phyloP scores from a whole-genome alignment of 2,329 filamentous ascomycete species.

The Neonectria sp. region DNA sequence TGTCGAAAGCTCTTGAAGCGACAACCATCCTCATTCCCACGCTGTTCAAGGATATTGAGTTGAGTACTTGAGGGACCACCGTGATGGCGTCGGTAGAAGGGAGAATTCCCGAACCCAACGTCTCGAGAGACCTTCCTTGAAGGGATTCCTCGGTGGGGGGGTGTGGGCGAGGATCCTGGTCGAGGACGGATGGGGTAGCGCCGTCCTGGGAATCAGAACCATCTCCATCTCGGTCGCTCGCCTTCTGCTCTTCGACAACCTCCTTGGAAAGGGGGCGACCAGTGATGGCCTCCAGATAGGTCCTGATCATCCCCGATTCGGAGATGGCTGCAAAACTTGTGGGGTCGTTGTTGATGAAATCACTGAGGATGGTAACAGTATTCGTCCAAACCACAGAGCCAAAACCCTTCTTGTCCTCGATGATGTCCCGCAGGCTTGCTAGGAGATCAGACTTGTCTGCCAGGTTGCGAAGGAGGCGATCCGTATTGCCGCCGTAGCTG shows the following conservation, averaged over 20 bases:
- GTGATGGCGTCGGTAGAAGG: slow-evolving; percentile 91
- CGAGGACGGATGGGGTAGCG: slow-evolving; percentile 56
- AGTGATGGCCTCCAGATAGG: slow-evolving; percentile 87
- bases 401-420: slow-evolving; percentile 84
- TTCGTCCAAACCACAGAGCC: slow-evolving; percentile 97
- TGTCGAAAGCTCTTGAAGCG: slow-evolving; percentile 84
- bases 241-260: slow-evolving; percentile 49
- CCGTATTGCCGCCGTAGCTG: slow-evolving; percentile 82
- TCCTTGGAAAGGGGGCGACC: slow-evolving; percentile 60
- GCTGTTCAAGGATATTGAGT: slow-evolving; percentile 93
- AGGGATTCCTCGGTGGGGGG: slow-evolving; percentile 68
- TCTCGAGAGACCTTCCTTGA: slow-evolving; percentile 58
- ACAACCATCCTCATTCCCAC: slow-evolving; percentile 90
- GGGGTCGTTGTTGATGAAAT: slow-evolving; percentile 98
- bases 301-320: slow-evolving; percentile 91
- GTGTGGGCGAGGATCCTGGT: slow-evolving; percentile 61
- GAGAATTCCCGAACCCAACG: slow-evolving; percentile 80
- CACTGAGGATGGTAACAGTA: slow-evolving; percentile 90
- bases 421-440: slow-evolving; percentile 82
- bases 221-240: slow-evolving; percentile 50
- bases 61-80: slow-evolving; percentile 88
- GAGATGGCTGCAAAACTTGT: slow-evolving; percentile 97
- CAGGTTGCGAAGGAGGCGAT: slow-evolving; percentile 90
- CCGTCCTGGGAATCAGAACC: slow-evolving; percentile 56
- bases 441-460: slow-evolving; percentile 94